These are phyloP conservation scores for Cercospora sp. DNA, from an alignment of 2,329 filamentous ascomycete genomes.

Conservation along the genomic window DNA sequence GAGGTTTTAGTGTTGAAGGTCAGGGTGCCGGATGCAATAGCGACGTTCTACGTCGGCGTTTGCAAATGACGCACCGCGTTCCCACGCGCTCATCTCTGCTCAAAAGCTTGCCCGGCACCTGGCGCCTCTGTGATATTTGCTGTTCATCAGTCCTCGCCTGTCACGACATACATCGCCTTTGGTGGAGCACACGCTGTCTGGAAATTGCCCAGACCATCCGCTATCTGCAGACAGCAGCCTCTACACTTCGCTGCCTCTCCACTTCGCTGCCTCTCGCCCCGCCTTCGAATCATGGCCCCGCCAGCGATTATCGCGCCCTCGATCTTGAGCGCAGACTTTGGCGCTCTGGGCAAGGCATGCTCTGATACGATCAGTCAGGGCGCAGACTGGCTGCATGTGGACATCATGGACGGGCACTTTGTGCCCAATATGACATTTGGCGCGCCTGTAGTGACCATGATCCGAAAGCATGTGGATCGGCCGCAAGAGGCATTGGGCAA, in stretches of 20 bases:
- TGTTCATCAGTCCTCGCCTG: not conserved
- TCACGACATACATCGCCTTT: not conserved
- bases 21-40: not conserved
- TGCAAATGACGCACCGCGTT: conserved; percentile 4
- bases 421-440: conserved; percentile 98
- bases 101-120: not conserved
- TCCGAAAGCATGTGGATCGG: conserved; percentile 78
- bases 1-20: not conserved
- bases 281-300: conserved; percentile 68
- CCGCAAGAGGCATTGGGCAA: conserved; percentile 69
- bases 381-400: conserved; percentile 91
- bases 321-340: conserved; percentile 98
- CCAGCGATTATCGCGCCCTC: conserved; percentile 94
- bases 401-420: conserved; percentile 99
- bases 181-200: not conserved
- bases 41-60: conserved; percentile 3
- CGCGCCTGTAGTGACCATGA: conserved; percentile 90
- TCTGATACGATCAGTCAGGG: conserved; percentile 79
- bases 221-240: not conserved
- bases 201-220: not conserved
- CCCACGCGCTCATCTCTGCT: not conserved
- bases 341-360: conserved; percentile 81
- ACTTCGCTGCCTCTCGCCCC: not conserved
- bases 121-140: not conserved
- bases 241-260: not conserved